Evolutionary conservation across 202 grass and related monocot species (phyloP).

Genomic region (Dendrocalamus latiflorus): DNA sequence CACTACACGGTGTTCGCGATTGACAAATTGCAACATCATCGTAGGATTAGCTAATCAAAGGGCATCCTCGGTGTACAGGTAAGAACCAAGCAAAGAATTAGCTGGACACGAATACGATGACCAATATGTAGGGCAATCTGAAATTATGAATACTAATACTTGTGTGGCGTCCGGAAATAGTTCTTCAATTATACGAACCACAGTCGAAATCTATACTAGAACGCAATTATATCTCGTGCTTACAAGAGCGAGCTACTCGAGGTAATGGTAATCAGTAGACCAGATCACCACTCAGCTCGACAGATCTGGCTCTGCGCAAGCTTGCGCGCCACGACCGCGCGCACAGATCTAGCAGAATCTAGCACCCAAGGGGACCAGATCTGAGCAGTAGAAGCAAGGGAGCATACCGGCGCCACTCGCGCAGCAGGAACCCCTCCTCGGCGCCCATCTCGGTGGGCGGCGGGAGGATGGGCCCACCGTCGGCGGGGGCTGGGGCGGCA

Average conservation of each 20-base stretch:
- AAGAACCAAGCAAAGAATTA: background rate
- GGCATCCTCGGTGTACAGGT: background rate
- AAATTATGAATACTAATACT: background rate
- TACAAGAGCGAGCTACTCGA: background rate
- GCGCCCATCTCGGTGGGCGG: slow-evolving; percentile 58
- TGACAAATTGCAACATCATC: background rate
- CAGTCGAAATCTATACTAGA: background rate
- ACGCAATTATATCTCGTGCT: background rate
- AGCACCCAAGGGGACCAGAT: background rate
- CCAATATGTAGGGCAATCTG: background rate
- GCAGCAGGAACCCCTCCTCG: slow-evolving; percentile 67
- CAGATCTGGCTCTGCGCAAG: background rate
- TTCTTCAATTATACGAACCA: background rate
- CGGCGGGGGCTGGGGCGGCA: background rate
- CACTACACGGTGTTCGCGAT: background rate
- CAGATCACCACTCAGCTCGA: background rate
- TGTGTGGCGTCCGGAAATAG: background rate
- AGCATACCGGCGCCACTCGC: slow-evolving; percentile 78
- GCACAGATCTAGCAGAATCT: slow-evolving; percentile 1
- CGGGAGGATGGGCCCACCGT: slow-evolving; percentile 50
- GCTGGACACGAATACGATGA: background rate
- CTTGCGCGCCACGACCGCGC: background rate
- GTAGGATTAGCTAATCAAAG: background rate
- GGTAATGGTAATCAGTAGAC: background rate
- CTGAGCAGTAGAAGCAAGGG: background rate